Conservation (phyloP, 129 eudicot species). For the Tanacetum coccineum region DNA sequence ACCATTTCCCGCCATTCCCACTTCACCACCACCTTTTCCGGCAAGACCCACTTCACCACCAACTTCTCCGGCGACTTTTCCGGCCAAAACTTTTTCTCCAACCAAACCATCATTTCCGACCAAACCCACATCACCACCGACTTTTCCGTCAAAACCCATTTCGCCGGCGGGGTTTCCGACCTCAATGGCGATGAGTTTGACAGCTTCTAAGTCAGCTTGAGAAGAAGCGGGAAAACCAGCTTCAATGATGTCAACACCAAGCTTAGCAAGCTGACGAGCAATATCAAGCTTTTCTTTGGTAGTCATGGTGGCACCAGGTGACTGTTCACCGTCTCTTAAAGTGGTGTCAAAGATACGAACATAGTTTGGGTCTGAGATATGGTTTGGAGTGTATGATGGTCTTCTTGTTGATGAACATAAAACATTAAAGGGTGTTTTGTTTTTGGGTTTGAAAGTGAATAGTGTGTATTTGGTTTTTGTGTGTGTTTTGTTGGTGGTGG, state of each 20-base stretch:
- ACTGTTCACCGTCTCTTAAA: conserved; percentile 89
- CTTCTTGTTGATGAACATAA: not conserved
- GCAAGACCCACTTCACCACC: no score
- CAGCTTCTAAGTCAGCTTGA: conserved; percentile 68
- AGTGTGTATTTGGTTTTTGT: no score
- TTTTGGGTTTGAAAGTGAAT: no score
- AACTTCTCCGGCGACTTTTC: no score
- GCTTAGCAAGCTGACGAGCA: conserved; percentile 57
- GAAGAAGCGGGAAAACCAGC: conserved; percentile 87
- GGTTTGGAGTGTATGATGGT: conserved; percentile 58
- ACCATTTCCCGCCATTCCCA: not conserved
- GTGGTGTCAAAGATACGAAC: conserved; percentile 81
- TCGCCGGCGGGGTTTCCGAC: conserved; percentile 28
- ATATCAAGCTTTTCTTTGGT: conserved; percentile 70
- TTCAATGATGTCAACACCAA: conserved; percentile 88
- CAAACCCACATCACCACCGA: no score
- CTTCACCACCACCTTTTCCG: not conserved
- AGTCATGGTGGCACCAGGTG: conserved; percentile 90
- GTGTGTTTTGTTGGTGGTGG: no score
- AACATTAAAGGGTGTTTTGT: no score
- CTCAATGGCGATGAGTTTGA: conserved; percentile 53
- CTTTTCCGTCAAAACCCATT: no score
- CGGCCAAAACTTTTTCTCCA: no score
- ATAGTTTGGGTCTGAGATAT: conserved; percentile 56
- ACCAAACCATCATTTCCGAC: no score